phyloP scores from a whole-genome alignment of 2,329 filamentous ascomycete species.

The Penicillium sp. region DNA sequence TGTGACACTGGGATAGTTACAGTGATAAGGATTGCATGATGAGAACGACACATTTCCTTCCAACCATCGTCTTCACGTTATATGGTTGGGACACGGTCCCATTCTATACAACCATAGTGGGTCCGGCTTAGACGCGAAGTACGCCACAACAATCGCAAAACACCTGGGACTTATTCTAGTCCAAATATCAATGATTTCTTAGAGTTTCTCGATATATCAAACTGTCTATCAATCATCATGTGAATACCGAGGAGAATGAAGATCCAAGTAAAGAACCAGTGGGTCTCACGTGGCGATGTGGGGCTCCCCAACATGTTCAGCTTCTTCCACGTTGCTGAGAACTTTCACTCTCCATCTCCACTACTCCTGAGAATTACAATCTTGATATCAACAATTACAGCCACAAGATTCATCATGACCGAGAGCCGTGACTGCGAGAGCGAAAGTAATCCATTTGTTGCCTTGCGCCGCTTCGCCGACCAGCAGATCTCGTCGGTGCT shows the following conservation, averaged over 20 bases:
- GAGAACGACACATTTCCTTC: too few species aligned
- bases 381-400: constrained; percentile 12
- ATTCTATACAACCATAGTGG: too few species aligned
- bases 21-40: too few species aligned
- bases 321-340: constrained; percentile 6
- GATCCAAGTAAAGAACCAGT: too few species aligned
- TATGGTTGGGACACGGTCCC: not conserved
- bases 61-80: too few species aligned
- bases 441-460: constrained; percentile 51
- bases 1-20: too few species aligned
- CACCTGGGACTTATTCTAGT: too few species aligned
- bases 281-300: constrained; percentile 30
- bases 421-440: constrained; percentile 27
- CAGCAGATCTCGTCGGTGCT: constrained; percentile 52
- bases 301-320: constrained; percentile 31
- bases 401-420: constrained; percentile 11
- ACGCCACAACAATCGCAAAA: constrained; percentile 1
- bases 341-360: constrained; percentile 11
- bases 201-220: too few species aligned
- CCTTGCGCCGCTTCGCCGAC: constrained; percentile 57
- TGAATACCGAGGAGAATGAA: too few species aligned
- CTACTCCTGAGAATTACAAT: constrained; percentile 25
- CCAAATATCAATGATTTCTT: too few species aligned
- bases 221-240: too few species aligned
- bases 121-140: not conserved